phyloP scores from a whole-genome alignment of 192 early-diverging fungal species.

The Pilobolus umbonatus region DNA sequence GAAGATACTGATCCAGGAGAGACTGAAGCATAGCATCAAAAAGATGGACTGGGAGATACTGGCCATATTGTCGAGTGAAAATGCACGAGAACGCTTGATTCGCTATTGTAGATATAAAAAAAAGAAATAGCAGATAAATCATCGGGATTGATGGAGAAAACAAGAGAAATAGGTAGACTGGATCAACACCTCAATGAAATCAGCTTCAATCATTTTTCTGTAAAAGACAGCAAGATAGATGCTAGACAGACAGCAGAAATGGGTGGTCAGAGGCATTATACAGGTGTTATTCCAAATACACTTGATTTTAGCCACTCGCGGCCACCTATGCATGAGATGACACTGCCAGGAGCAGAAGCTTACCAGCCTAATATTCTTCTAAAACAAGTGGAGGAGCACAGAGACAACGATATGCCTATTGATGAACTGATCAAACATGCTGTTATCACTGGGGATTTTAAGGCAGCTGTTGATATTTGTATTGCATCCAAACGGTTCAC shows the following conservation, averaged over 20 bases:
- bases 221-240: too few relatives aligned
- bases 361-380: background rate
- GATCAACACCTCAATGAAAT: too few relatives aligned
- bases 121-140: too few relatives aligned
- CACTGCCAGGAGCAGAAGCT: too few relatives aligned
- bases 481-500: slow-evolving; percentile 73
- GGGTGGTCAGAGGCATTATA: background rate
- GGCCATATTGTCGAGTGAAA: background rate
- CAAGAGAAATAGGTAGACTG: background rate
- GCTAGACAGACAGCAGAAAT: background rate
- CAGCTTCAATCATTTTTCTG: too few relatives aligned
- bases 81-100: slow-evolving; percentile 3
- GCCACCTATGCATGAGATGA: too few relatives aligned
- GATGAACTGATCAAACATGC: slow-evolving; percentile 78
- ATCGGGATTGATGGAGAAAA: too few relatives aligned
- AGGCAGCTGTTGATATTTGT: slow-evolving; percentile 82
- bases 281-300: too few relatives aligned
- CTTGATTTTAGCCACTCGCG: too few relatives aligned
- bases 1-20: background rate
- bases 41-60: background rate
- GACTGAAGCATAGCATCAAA: background rate
- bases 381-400: too few relatives aligned
- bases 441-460: slow-evolving; percentile 85
- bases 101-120: background rate
- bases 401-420: background rate